phyloP scores from a whole-genome alignment of 2,329 filamentous ascomycete genomes.

The Penicillium freii region DNA sequence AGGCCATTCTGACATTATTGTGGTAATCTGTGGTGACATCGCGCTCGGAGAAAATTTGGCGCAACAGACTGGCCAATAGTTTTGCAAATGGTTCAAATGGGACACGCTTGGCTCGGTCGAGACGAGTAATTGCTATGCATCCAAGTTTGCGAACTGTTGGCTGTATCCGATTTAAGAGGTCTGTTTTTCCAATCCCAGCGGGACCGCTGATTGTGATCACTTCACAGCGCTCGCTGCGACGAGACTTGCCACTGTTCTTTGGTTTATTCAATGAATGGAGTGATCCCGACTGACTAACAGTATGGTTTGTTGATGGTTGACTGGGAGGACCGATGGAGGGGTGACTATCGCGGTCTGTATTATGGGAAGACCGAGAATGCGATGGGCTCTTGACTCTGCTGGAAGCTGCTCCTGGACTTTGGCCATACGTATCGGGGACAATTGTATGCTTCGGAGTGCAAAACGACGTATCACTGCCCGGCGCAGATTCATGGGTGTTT shows the following conservation, averaged over 20 bases:
- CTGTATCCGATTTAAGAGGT: slow-evolving; percentile 59
- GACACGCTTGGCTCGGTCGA: slow-evolving; percentile 58
- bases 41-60: slow-evolving; percentile 64
- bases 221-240: slow-evolving; percentile 57
- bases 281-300: slow-evolving; percentile 34
- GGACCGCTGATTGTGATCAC: slow-evolving; percentile 58
- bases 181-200: slow-evolving; percentile 60
- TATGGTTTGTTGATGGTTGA: slow-evolving; percentile 32
- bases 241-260: slow-evolving; percentile 49
- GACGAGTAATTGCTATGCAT: slow-evolving; percentile 60
- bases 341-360: slow-evolving; percentile 28
- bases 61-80: slow-evolving; percentile 60
- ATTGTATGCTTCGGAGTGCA: slow-evolving; percentile 31
- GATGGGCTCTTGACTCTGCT: slow-evolving; percentile 38
- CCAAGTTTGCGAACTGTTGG: slow-evolving; percentile 56
- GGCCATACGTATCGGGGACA: slow-evolving; percentile 11
- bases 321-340: slow-evolving; percentile 35
- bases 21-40: slow-evolving; percentile 63
- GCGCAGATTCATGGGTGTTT: slow-evolving; percentile 36
- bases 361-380: slow-evolving; percentile 39
- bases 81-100: slow-evolving; percentile 62
- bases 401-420: slow-evolving; percentile 11
- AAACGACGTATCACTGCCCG: slow-evolving; percentile 36
- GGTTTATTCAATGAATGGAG: slow-evolving; percentile 34
- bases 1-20: slow-evolving; percentile 54